Evolutionary conservation across 2,329 filamentous ascomycete genomes (phyloP), one percentile per base, ranked within the genome.

Genomic region (Zymoseptoria ardabiliae): DNA sequence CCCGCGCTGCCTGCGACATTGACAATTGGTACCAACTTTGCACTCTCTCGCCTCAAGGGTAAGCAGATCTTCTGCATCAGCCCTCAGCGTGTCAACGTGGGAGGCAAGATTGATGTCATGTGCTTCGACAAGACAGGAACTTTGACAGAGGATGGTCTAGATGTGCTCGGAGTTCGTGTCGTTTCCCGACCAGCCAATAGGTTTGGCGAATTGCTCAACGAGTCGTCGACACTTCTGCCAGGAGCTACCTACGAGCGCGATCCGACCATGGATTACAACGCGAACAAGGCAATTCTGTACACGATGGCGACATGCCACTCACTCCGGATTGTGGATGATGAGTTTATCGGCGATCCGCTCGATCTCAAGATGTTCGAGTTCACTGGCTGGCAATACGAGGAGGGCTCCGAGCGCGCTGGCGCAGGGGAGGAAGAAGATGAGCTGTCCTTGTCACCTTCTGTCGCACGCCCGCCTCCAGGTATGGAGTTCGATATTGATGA

Each of bases 81-180:
- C 66, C 94, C 95, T 0, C 94, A 99, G 70, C 85, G 94, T 68
- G 93, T 99, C 58, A 99, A 97, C 69, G 91, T 99, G 5, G 94
- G 90, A 17, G 94, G 95, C 54, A 97, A 97, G 74, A 78, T 99
- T 3, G 94, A 99, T 71, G 85, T 97, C 10, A 89, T 99, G 76
- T 97, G 93, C 74, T 99, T 99, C 65, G 94, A 99, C 76, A 99
- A 99, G 77, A 99, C 94, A 0, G 94, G 94, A n/a, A 99, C 94
- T 0, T 78, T 99, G 57, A 99, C 94, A 0, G 94, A 97, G 74
- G 94, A 99, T 73, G 94, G 94, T 0, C 77, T 99, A 50, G 95
- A 99, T 72, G 90, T 99, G 19, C 81, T 99, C 11, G 94, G 94
- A 11, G 85, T 96, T 20, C 85, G 91, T 35, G 85, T 94, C 6